A percentile compares a stretch with the other conserved stretches of the same genome.
phyloP scores from a whole-genome alignment of 1,139 yeast species.

The Nakaseomyces sp. region DNA sequence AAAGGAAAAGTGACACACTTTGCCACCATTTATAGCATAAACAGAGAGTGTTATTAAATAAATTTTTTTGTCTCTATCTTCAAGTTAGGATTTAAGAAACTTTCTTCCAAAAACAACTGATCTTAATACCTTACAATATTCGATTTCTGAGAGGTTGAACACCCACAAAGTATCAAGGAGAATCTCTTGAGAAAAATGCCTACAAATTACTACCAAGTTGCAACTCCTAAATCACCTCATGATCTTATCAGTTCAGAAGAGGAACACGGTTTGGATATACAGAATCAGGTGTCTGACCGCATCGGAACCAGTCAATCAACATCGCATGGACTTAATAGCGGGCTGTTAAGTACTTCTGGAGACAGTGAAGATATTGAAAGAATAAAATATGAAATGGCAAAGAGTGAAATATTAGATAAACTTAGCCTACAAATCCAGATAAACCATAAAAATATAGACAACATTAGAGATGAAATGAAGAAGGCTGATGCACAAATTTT shows the following conservation, averaged over 20 bases:
- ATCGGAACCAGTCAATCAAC: neutral
- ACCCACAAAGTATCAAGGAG: neutral
- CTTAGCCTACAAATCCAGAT: conserved; percentile 64
- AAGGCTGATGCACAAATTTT: conserved; percentile 56
- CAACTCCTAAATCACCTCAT: conserved; percentile 37
- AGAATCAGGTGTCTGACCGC: conserved; percentile 11
- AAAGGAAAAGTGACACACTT: neutral
- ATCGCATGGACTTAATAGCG: conserved; percentile 1
- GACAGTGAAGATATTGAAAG: conserved; percentile 28
- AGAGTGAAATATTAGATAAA: conserved; percentile 31
- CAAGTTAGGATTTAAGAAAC: neutral
- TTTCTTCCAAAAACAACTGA: neutral
- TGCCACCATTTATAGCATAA: neutral
- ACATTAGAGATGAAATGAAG: conserved; percentile 53
- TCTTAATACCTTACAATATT: no score
- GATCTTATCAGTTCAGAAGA: conserved; percentile 20
- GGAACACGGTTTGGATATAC: conserved; percentile 4
- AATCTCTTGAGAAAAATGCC: neutral
- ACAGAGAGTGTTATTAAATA: neutral
- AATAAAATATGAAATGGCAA: conserved; percentile 25
- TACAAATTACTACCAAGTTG: conserved; percentile 28
- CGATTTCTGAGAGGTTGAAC: no score
- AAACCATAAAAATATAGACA: conserved; percentile 56
- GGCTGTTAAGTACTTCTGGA: conserved; percentile 7
- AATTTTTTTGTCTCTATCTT: neutral